Conservation (phyloP, 257 asterid genomes). For the Solanum chiquidenum region DNA sequence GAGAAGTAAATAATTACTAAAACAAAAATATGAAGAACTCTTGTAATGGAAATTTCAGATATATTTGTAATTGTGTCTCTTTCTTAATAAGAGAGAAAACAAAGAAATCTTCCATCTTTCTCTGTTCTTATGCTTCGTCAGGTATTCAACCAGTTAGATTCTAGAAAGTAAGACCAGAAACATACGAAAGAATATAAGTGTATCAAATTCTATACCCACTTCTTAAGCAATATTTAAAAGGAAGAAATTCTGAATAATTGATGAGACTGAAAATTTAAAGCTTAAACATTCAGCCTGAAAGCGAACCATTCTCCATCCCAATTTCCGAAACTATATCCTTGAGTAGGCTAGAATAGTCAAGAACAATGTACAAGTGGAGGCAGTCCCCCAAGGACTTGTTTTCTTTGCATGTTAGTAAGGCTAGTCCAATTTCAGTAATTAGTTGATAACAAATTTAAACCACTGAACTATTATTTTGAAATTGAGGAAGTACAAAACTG, state of each 20-base stretch:
- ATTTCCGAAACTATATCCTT: background rate
- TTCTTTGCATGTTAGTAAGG: background rate
- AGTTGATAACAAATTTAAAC: background rate
- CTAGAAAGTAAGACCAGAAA: background rate
- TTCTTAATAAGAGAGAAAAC: background rate
- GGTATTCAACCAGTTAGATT: background rate
- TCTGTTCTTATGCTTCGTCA: background rate
- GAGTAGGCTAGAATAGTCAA: background rate
- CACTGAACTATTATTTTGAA: background rate
- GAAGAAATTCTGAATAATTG: background rate
- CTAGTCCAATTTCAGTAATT: background rate
- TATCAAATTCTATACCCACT: background rate
- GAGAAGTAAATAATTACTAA: background rate
- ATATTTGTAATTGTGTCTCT: background rate
- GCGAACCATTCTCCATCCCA: background rate
- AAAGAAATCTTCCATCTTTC: background rate
- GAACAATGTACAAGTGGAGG: background rate
- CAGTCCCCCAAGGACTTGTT: background rate
- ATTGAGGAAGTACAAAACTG: background rate
- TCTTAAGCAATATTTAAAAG: background rate
- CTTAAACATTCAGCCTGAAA: background rate
- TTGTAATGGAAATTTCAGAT: background rate
- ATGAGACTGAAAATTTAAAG: background rate
- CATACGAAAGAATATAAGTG: background rate
- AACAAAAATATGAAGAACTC: background rate